A percentile compares a stretch with the other conserved stretches of the same genome.
Conservation (phyloP, 441 rosid species). For the Daphne laureola region DNA sequence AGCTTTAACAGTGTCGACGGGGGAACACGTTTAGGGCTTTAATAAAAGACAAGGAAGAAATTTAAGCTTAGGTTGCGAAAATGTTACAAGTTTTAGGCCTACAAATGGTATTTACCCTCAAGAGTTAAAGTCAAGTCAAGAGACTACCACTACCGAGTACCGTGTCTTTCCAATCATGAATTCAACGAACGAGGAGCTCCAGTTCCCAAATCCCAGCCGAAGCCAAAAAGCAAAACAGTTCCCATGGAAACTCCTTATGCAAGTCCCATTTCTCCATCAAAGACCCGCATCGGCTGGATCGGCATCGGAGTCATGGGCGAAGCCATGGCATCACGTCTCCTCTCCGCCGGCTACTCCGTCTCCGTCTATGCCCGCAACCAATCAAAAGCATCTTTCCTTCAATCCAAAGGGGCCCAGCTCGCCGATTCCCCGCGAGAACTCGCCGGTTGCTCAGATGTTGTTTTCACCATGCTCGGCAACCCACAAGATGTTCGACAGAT, state of each 20-base stretch:
- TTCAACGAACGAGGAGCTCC: too few relatives aligned
- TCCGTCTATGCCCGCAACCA: slow-evolving; percentile 59
- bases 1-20: too few relatives aligned
- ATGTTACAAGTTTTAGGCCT: too few relatives aligned
- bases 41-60: too few relatives aligned
- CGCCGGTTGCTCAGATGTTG: slow-evolving; percentile 43
- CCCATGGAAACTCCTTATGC: slow-evolving; percentile 54
- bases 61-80: too few relatives aligned
- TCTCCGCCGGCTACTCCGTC: slow-evolving; percentile 58
- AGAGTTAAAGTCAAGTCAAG: too few relatives aligned
- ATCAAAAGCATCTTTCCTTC: slow-evolving; percentile 46
- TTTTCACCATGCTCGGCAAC: slow-evolving; percentile 76
- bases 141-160: too few relatives aligned
- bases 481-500: slow-evolving; percentile 62
- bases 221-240: too few relatives aligned
- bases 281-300: slow-evolving; percentile 70
- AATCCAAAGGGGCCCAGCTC: slow-evolving; percentile 46
- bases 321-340: slow-evolving; percentile 72
- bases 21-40: too few relatives aligned
- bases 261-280: slow-evolving; percentile 34
- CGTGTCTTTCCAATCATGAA: too few relatives aligned
- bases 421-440: slow-evolving; percentile 37
- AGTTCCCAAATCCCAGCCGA: too few relatives aligned
- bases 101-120: too few relatives aligned
- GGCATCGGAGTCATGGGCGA: slow-evolving; percentile 86